These are phyloP conservation scores for Phytophthora aleatoria DNA, from an alignment of 352 stramenopile genomes.

Conservation along the genomic window DNA sequence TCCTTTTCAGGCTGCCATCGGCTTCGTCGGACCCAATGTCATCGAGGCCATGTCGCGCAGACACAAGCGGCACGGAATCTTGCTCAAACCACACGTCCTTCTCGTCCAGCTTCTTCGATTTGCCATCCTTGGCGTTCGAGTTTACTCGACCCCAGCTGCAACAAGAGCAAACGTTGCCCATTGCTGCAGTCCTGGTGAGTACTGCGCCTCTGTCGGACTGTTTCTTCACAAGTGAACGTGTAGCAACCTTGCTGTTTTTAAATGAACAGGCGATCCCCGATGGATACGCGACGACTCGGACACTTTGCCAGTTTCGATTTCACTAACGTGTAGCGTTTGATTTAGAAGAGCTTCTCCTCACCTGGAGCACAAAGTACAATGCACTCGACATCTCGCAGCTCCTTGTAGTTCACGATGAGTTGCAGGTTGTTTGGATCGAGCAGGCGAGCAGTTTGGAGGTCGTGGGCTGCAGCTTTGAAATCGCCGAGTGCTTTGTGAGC, in stretches of 20 bases:
- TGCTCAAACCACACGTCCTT: constrained; percentile 66
- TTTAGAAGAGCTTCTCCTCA: constrained; percentile 53
- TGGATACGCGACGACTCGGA: constrained; percentile 35
- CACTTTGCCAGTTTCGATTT: constrained; percentile 13
- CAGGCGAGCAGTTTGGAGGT: constrained; percentile 74
- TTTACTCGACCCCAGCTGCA: constrained; percentile 27
- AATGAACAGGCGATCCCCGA: constrained; percentile 17
- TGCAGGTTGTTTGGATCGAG: constrained; percentile 70
- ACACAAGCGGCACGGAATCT: constrained; percentile 63
- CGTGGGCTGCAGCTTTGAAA: constrained; percentile 54
- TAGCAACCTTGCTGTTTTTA: not conserved
- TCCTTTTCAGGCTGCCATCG: constrained; percentile 52
- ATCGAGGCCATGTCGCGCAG: constrained; percentile 44
- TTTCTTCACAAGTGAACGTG: not conserved
- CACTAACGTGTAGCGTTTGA: constrained; percentile 5
- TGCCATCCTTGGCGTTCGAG: constrained; percentile 5
- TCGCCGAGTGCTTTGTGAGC: constrained; percentile 66
- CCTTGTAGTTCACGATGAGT: constrained; percentile 84
- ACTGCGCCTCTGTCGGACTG: not conserved
- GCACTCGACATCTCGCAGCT: constrained; percentile 72
- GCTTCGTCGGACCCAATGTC: constrained; percentile 38
- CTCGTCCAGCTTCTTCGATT: constrained; percentile 29
- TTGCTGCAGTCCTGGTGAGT: constrained; percentile 9
- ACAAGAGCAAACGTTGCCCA: constrained; percentile 37
- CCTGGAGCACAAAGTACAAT: constrained; percentile 70